Conservation (phyloP, 2,329 filamentous ascomycete genomes). For the Beauveria sp. region DNA sequence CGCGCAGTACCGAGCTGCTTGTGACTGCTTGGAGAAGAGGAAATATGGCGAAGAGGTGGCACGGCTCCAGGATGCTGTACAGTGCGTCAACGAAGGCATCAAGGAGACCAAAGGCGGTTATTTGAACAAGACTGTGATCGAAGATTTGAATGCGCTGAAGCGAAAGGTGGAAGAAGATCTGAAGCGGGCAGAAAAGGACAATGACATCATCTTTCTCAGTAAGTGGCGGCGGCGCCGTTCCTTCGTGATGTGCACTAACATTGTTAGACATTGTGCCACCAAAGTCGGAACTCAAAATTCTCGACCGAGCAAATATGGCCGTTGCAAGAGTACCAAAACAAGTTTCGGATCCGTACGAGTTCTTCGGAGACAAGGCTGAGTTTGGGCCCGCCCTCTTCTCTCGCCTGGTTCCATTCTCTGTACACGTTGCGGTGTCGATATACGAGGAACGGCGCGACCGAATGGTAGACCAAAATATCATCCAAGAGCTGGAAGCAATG, state of each 20-base stretch:
- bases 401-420: constrained; percentile 89
- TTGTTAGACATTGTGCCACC: constrained; percentile 67
- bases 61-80: constrained; percentile 70
- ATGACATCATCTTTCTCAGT: constrained; percentile 89
- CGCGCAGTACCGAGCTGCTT: constrained; percentile 84
- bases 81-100: constrained; percentile 77
- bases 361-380: constrained; percentile 70
- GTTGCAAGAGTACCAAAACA: constrained; percentile 70
- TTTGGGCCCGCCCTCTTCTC: constrained; percentile 82
- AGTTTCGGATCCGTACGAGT: constrained; percentile 69
- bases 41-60: constrained; percentile 96
- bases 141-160: constrained; percentile 78
- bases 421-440: constrained; percentile 90
- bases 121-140: constrained; percentile 72
- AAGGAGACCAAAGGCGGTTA: constrained; percentile 69
- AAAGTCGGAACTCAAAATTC: constrained; percentile 76
- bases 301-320: constrained; percentile 89
- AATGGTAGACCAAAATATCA: constrained; percentile 81
- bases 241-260: constrained; percentile 14
- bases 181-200: constrained; percentile 90
- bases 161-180: constrained; percentile 76
- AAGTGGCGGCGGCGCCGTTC: constrained; percentile 21
- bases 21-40: constrained; percentile 85
- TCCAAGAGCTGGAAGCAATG: constrained; percentile 74
- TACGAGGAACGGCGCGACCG: constrained; percentile 88